Evolutionary conservation across 192 early-diverging fungal genomes (phyloP).

Genomic region (Oehlia diaphana): DNA sequence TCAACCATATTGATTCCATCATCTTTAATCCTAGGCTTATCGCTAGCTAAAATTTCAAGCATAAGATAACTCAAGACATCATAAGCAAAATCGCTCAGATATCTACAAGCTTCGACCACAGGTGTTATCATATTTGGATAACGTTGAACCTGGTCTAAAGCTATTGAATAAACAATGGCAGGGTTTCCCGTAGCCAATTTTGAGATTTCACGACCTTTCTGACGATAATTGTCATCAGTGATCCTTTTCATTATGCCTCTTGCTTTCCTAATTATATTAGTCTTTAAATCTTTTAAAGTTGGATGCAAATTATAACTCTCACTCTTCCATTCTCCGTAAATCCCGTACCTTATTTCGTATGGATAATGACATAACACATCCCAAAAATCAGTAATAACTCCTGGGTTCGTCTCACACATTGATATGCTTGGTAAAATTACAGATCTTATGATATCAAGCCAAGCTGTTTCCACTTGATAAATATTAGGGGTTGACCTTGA

Average conservation of each 20-base stretch:
- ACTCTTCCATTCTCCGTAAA: constrained; percentile 83
- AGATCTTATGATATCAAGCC: constrained; percentile 43
- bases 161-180: constrained; percentile 63
- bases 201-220: constrained; percentile 69
- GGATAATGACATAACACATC: constrained; percentile 57
- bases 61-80: constrained; percentile 72
- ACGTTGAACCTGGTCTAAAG: constrained; percentile 64
- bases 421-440: constrained; percentile 71
- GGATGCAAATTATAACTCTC: constrained; percentile 53
- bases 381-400: constrained; percentile 64
- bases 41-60: constrained; percentile 62
- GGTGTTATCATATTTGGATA: constrained; percentile 76
- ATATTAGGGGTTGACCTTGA: background rate
- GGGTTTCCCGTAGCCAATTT: constrained; percentile 79
- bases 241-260: constrained; percentile 68
- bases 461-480: constrained; percentile 13
- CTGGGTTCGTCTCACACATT: constrained; percentile 62
- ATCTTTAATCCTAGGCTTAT: constrained; percentile 58
- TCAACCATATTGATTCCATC: constrained; percentile 59
- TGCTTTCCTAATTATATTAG: constrained; percentile 38
- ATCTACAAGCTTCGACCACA: constrained; percentile 76
- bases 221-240: constrained; percentile 70
- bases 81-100: constrained; percentile 70
- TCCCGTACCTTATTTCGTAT: constrained; percentile 61
- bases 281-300: constrained; percentile 44